Evolutionary conservation across 2,329 filamentous ascomycete genomes (phyloP).

Genomic region (Paracorniculantispora psalliotae): DNA sequence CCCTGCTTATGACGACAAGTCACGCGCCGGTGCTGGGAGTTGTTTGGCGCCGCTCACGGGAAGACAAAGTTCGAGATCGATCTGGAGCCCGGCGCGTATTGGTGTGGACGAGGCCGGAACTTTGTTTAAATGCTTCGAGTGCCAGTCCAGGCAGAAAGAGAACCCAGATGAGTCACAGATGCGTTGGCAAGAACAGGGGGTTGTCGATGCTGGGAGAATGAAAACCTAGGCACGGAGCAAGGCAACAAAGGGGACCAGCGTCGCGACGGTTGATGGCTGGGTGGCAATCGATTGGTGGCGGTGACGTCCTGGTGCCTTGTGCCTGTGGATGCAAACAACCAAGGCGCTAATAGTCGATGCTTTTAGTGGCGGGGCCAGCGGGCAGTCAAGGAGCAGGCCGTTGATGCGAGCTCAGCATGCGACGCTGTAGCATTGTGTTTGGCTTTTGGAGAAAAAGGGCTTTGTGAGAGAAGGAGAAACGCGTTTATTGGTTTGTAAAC

Average conservation of each 20-base stretch:
- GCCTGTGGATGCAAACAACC: neutral
- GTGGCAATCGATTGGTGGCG: slow-evolving; percentile 5
- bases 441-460: neutral
- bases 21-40: neutral
- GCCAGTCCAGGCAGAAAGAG: neutral
- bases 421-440: neutral
- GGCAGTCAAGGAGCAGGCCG: neutral
- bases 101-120: neutral
- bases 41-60: neutral
- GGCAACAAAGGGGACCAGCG: neutral
- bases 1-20: neutral
- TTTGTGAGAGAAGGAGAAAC: neutral
- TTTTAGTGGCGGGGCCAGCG: neutral
- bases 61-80: neutral
- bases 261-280: slow-evolving; percentile 6
- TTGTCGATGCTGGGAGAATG: neutral
- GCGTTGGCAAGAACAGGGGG: neutral
- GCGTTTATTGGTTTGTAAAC: neutral
- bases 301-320: slow-evolving; percentile 10
- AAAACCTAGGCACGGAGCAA: neutral
- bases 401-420: neutral
- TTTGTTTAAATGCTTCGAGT: neutral
- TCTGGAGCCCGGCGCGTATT: neutral
- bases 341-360: neutral
- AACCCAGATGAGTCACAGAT: neutral